Conservation (phyloP, 306 rosid genomes). For the Rosa rugosa region DNA sequence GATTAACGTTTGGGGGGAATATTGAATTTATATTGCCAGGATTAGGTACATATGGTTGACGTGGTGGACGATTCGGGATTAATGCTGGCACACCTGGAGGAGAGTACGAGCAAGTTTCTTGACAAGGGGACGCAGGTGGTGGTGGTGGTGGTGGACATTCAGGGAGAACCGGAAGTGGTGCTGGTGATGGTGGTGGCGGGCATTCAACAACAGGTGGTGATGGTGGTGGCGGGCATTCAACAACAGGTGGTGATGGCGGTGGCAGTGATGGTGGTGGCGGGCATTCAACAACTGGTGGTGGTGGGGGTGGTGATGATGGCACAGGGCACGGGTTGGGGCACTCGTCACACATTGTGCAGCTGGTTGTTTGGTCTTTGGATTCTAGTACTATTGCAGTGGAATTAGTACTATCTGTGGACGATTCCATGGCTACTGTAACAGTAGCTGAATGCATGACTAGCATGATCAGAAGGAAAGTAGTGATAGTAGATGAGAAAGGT, state of each 20-base stretch:
- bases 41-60: slow-evolving; percentile 1
- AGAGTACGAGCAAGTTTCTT: slow-evolving; percentile 13
- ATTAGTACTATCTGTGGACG: not conserved
- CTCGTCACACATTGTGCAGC: slow-evolving; percentile 17
- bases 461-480: not conserved
- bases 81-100: slow-evolving; percentile 1
- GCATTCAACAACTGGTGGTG: slow-evolving; percentile 5
- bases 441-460: not conserved
- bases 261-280: slow-evolving; percentile 36
- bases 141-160: slow-evolving; percentile 31
- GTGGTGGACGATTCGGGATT: not conserved
- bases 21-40: slow-evolving; percentile 17
- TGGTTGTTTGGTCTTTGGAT: slow-evolving; percentile 15
- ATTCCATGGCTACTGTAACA: not conserved
- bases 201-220: slow-evolving; percentile 15
- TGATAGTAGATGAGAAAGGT: not conserved
- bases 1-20: slow-evolving; percentile 21
- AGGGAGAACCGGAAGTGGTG: slow-evolving; percentile 18
- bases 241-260: slow-evolving; percentile 17
- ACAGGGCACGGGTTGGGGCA: slow-evolving; percentile 15
- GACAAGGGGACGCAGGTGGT: slow-evolving; percentile 49
- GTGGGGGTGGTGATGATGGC: not conserved
- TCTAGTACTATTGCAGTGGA: not conserved
- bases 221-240: slow-evolving; percentile 26
- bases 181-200: slow-evolving; percentile 40